Conservation (phyloP, 2,329 filamentous ascomycete species). For the Annulohypoxylon truncatum region DNA sequence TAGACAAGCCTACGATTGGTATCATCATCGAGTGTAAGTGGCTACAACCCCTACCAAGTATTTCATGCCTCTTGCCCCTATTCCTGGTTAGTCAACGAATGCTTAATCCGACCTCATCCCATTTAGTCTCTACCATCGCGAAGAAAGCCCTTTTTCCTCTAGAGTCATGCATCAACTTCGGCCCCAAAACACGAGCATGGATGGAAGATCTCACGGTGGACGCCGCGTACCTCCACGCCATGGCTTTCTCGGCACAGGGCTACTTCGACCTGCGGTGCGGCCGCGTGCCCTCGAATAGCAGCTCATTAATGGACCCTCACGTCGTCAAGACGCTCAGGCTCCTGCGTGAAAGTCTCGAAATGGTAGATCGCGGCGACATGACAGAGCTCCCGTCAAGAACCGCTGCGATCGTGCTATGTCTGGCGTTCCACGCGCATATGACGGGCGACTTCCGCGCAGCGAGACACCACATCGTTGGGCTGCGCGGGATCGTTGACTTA, state of each 20-base stretch:
- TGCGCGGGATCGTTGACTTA: conserved; percentile 53
- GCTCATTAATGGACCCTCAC: conserved; percentile 40
- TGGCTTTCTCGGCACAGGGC: conserved; percentile 50
- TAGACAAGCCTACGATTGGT: conserved; percentile 44
- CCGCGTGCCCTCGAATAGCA: conserved; percentile 1
- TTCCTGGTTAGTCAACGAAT: neutral
- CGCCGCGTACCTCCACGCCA: conserved; percentile 52
- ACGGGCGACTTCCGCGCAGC: conserved; percentile 47
- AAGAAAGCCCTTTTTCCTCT: conserved; percentile 51
- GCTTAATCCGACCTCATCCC: neutral
- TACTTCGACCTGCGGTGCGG: conserved; percentile 48
- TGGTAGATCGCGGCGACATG: conserved; percentile 30
- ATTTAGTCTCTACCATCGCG: conserved; percentile 49
- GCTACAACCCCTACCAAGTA: too few relatives aligned
- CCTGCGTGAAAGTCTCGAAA: conserved; percentile 49
- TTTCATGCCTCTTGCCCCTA: neutral
- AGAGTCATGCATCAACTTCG: conserved; percentile 49
- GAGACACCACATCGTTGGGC: conserved; percentile 52
- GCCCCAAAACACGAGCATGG: conserved; percentile 43
- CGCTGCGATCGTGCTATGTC: conserved; percentile 47
- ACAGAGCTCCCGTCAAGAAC: conserved; percentile 49
- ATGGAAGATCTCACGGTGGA: conserved; percentile 50
- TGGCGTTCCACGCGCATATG: conserved; percentile 49
- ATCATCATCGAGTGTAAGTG: conserved; percentile 49
- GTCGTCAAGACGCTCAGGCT: conserved; percentile 46